phyloP scores from a whole-genome alignment of 768 basidiomycete species.

The Tulasnella sp. region DNA sequence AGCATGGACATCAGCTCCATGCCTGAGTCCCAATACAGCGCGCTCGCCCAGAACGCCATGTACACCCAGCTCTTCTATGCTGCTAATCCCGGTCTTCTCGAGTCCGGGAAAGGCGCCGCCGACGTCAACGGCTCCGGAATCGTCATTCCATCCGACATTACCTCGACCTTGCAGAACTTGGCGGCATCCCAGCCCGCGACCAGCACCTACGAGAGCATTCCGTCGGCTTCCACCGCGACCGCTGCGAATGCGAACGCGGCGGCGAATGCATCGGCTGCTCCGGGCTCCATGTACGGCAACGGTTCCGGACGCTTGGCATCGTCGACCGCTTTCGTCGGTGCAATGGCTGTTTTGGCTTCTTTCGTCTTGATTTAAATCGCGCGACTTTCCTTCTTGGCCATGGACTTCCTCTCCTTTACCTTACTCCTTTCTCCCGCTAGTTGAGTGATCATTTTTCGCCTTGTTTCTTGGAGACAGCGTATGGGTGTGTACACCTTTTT shows the following conservation, averaged over 20 bases:
- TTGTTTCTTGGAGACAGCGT: neutral
- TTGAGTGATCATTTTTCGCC: neutral
- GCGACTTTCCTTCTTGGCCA: neutral
- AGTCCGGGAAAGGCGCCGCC: conserved; percentile 23
- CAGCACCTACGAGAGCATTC: neutral
- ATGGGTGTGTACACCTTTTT: neutral
- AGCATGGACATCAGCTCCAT: conserved; percentile 47
- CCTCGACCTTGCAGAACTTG: neutral
- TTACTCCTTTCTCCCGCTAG: neutral
- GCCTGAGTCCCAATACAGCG: conserved; percentile 42
- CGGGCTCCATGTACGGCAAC: neutral
- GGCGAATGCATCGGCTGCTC: neutral
- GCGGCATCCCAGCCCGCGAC: neutral
- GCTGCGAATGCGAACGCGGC: neutral
- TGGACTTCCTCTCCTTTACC: neutral
- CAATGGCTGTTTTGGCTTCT: conserved; percentile 6
- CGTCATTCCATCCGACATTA: conserved; percentile 14
- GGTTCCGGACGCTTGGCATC: conserved; percentile 5
- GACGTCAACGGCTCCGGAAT: conserved; percentile 1
- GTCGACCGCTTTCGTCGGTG: conserved; percentile 4
- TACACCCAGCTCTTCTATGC: conserved; percentile 34
- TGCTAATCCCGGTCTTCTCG: conserved; percentile 40
- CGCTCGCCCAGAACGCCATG: conserved; percentile 47
- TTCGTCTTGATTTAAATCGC: neutral
- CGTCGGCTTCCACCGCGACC: neutral